phyloP scores from a whole-genome alignment of 805 yeast species.

The Saccharomyces paradoxus region DNA sequence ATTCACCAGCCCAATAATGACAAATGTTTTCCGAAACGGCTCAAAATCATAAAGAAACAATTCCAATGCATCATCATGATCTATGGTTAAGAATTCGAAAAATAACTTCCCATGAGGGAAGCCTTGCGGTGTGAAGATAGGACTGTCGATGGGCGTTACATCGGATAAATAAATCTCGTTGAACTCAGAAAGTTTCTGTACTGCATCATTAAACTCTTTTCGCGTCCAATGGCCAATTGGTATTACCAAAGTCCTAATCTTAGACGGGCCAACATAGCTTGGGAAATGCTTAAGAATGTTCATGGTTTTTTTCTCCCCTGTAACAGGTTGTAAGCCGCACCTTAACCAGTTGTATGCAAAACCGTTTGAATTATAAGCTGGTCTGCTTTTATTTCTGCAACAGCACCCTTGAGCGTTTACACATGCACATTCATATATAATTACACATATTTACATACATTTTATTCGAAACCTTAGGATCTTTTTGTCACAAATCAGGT shows the following conservation, averaged over 20 bases:
- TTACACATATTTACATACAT: neutral
- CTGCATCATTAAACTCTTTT: slow-evolving; percentile 34
- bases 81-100: slow-evolving; percentile 42
- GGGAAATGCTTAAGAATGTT: slow-evolving; percentile 10
- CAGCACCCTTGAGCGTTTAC: neutral
- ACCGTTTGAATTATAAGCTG: neutral
- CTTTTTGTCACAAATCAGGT: neutral
- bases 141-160: slow-evolving; percentile 54
- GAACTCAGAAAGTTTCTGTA: slow-evolving; percentile 38
- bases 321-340: neutral
- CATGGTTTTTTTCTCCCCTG: slow-evolving; percentile 5
- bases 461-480: neutral
- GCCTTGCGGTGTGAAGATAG: slow-evolving; percentile 71
- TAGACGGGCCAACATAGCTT: slow-evolving; percentile 49
- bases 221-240: slow-evolving; percentile 50
- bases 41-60: slow-evolving; percentile 78
- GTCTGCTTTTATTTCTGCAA: neutral
- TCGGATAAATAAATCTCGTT: slow-evolving; percentile 68
- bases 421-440: neutral
- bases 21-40: slow-evolving; percentile 73
- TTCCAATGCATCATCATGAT: slow-evolving; percentile 43
- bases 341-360: neutral
- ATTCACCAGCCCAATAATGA: slow-evolving; percentile 43
- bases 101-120: slow-evolving; percentile 71
- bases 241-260: slow-evolving; percentile 56